A percentile compares a stretch with the other conserved stretches of the same genome.
Evolutionary conservation across 2,329 filamentous ascomycete species (phyloP).

Genomic region (Sordariomycetes sp.): DNA sequence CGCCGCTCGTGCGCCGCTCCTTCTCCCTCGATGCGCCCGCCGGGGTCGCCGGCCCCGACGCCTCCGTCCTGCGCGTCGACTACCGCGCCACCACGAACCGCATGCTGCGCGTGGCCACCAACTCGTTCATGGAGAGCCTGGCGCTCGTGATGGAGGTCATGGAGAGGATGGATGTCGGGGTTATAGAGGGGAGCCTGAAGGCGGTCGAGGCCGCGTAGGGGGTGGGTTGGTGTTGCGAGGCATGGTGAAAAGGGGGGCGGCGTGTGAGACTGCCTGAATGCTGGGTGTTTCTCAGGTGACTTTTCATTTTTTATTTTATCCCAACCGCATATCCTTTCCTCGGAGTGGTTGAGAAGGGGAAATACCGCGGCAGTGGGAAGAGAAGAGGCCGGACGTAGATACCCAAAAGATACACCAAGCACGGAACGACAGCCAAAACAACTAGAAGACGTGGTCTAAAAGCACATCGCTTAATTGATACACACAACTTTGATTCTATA

Average conservation of each 20-base stretch:
- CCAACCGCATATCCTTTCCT: too few relatives aligned
- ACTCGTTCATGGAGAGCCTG: slow-evolving; percentile 89
- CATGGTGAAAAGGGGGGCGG: background rate
- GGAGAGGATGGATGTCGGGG: slow-evolving; percentile 80
- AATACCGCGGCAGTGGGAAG: too few relatives aligned
- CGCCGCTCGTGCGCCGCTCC: slow-evolving; percentile 64
- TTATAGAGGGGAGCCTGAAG: slow-evolving; percentile 35
- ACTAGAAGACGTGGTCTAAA: too few relatives aligned
- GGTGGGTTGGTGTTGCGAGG: background rate
- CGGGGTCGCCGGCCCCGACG: slow-evolving; percentile 7
- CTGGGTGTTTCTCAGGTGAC: too few relatives aligned
- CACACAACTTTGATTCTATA: too few relatives aligned
- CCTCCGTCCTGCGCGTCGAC: slow-evolving; percentile 53
- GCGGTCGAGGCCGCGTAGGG: background rate
- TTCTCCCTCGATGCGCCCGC: slow-evolving; percentile 40
- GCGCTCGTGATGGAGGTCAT: slow-evolving; percentile 79
- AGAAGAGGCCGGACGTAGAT: too few relatives aligned
- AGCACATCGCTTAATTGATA: too few relatives aligned
- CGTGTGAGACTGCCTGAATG: background rate
- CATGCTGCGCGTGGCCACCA: slow-evolving; percentile 92
- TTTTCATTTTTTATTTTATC: too few relatives aligned
- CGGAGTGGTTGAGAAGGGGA: too few relatives aligned
- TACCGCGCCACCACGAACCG: slow-evolving; percentile 89
- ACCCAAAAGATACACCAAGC: too few relatives aligned
- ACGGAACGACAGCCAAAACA: too few relatives aligned